Conservation (phyloP, 2,329 filamentous ascomycete genomes). For the Aspergillus sp. region DNA sequence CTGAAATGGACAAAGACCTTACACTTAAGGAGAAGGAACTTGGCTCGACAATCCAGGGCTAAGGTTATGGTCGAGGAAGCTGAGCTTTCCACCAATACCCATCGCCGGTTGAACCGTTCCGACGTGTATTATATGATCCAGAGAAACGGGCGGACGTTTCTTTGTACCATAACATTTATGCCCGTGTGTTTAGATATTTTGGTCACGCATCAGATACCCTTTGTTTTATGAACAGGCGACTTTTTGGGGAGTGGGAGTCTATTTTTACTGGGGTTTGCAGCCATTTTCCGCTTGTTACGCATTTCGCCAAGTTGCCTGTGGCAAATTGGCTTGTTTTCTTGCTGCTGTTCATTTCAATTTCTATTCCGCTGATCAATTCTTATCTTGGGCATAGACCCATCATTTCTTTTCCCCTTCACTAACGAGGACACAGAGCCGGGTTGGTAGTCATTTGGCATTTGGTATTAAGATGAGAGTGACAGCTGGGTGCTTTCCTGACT, state of each 20-base stretch:
- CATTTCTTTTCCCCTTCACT: neutral
- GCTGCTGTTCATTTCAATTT: too few relatives aligned
- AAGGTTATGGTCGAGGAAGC: neutral
- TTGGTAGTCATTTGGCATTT: neutral
- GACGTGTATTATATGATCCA: neutral
- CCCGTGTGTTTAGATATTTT: constrained; percentile 8
- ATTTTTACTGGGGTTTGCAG: neutral
- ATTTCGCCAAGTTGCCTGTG: neutral
- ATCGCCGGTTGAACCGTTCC: neutral
- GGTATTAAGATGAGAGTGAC: neutral
- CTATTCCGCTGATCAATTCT: neutral
- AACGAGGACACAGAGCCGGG: neutral
- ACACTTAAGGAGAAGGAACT: constrained; percentile 22
- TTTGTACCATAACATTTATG: neutral
- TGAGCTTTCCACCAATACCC: neutral
- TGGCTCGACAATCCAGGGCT: constrained; percentile 3
- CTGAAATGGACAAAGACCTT: constrained; percentile 35
- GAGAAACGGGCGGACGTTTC: neutral
- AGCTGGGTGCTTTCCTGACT: neutral
- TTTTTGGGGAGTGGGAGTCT: neutral
- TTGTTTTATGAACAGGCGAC: constrained; percentile 7
- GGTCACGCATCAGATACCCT: constrained; percentile 22
- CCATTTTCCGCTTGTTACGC: neutral
- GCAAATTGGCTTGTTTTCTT: neutral
- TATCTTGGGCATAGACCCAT: neutral